A percentile compares a stretch with the other conserved stretches of the same genome.
Conservation (phyloP, 1,139 yeast genomes). For the Candida sp. region DNA sequence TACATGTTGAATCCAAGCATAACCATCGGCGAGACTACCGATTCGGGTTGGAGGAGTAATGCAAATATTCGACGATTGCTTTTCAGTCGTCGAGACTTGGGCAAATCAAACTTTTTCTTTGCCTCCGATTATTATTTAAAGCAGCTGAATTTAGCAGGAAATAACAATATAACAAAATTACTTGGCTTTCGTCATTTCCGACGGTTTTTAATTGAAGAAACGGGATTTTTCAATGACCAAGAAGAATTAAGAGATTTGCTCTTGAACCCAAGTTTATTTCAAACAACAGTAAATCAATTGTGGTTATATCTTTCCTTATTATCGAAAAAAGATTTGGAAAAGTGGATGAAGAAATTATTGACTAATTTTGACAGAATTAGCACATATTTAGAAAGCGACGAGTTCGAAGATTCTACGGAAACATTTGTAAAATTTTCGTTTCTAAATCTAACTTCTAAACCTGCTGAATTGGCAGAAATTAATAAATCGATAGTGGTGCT, state of each 20-base stretch:
- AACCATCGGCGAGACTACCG: not conserved
- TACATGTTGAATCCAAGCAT: not conserved
- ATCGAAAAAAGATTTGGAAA: conserved; percentile 6
- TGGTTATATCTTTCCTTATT: conserved; percentile 7
- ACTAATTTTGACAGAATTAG: conserved; percentile 1
- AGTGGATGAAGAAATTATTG: conserved; percentile 7
- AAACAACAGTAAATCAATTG: conserved; percentile 4
- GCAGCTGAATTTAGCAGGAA: not conserved
- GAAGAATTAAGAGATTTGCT: not conserved
- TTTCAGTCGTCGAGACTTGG: conserved; percentile 1
- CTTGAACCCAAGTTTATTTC: not conserved
- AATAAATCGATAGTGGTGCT: not conserved
- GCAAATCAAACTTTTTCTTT: conserved; percentile 2
- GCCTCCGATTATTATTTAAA: conserved; percentile 1
- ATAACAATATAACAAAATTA: not conserved
- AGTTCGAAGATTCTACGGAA: not conserved
- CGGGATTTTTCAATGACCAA: conserved; percentile 6
- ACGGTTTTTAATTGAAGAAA: conserved; percentile 5
- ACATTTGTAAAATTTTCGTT: not conserved
- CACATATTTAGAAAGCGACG: not conserved
- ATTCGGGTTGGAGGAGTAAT: not conserved
- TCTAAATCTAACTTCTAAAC: not conserved
- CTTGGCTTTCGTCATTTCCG: conserved; percentile 5
- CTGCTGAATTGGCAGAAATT: not conserved
- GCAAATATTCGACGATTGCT: not conserved